Base-by-base conservation (phyloP, 768 basidiomycete genomes). In the Leccinum barrowsii region DNA sequence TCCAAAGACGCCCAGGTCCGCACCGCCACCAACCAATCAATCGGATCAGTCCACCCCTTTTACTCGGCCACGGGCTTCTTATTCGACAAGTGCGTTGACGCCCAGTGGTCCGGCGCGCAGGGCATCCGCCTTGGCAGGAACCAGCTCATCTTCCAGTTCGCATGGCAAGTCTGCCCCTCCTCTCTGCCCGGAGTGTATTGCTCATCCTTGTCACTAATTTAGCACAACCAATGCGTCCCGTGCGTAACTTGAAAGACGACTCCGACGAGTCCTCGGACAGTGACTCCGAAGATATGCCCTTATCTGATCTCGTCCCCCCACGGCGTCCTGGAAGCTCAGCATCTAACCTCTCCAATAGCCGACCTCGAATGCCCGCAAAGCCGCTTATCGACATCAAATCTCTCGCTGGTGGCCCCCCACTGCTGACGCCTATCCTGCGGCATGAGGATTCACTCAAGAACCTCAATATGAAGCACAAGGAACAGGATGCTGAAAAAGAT, bases 271-370 rank as follows among this genome's bases (percentile, higher is more conserved):
- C 72, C 19, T 68, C 70, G 11, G 68, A 78, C 57, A 77, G 77
- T 34, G 81, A 79, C 24, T 84, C 82, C 54, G 77, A 78, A n/a
- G 77, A 85, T 62, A 80, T 84, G 2, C 90, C 89, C 12, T 77
- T 92, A 35, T 85, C 86, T 1, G 77, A 75, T 1, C 76, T 90
- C 35, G 73, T 88, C 7, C 76, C 77, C 0, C 88, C 89, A 11
- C 80, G 77, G 50, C 79, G 90, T 35, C 88, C 89, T 15, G 87
- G 86, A 17, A 88, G 85, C 61, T 78, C 86, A 2, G 68, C 75
- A 11, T 80, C 80, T 19, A 69, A 72, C 52, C 52, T 30, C 22
- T 73, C 71, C 24, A 60, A 52, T 46, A 57, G 54, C 35, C 64
- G 72, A 12, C 63, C 64, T 42, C 72, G 76, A n/a, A 64, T 67